Base-by-base conservation (phyloP, 108 stramenopile genomes). In the Aurantiochytrium sp. region DNA sequence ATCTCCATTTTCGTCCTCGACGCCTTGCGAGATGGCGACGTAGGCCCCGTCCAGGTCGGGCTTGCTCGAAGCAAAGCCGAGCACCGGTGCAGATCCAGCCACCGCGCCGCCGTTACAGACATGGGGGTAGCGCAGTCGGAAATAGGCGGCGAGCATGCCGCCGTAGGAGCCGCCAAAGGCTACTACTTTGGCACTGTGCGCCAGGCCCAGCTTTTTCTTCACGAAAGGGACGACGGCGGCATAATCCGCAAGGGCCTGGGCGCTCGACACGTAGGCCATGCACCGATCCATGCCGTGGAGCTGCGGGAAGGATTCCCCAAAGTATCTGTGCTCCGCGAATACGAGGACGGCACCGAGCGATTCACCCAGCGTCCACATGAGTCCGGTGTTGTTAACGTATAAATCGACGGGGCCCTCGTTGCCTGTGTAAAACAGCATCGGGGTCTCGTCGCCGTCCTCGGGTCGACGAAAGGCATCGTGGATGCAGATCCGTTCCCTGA, bases 121-220 rank as follows among this genome's bases (percentile, higher is more conserved):
- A 55, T 92, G 87, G 21, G 97, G 97, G 90, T 98, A 98, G 91
- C 95, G 94, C 86, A 96, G 90, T 22, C 97, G 93, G 50, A 94
- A 87, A 94, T 96, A 96, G 1, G 95, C 90, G 54, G 95, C 93
- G 34, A 98, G 92, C 96, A 96, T 98, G 32, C 97, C 97, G 19
- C 96, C 96, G 89, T 97, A 98, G 55, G 90, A 91, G 24, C 97
- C 97, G 32, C 97, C 97, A 92, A 95, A 97, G 21, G 87, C 93
- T 69, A 96, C 91, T 15, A 96, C 94, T 15, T 94, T 91, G 19
- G 89, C 53, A 19, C 30, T 53, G 37, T 86, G 59, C 21, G 41
- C 2, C 55, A 89, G 68, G 10, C 55, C 55, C 50, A 89, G 39
- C 54, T 69, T 68, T 86, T 69, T 65, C 85, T 90, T 88, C 27